These are phyloP conservation scores for Taiozyma sp. DNA, from an alignment of 1,139 yeast species.

Conservation along the genomic window DNA sequence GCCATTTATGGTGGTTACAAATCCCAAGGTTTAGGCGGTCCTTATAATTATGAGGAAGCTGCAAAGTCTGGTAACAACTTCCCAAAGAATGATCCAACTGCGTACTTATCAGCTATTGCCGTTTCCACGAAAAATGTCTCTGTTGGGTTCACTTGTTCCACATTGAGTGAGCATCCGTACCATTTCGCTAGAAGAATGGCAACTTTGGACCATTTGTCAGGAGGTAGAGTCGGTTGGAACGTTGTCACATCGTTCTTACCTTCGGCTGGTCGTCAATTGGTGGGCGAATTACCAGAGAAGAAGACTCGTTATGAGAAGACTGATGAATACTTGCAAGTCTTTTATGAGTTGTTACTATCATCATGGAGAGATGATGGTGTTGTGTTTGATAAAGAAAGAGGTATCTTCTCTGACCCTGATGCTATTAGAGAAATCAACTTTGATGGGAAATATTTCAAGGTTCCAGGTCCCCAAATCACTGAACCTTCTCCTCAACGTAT, in stretches of 20 bases:
- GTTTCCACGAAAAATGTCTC: constrained; percentile 7
- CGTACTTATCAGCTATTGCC: constrained; percentile 20
- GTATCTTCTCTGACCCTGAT: constrained; percentile 33
- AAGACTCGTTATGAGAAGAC: constrained; percentile 35
- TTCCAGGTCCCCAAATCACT: constrained; percentile 36
- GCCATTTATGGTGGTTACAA: constrained; percentile 10
- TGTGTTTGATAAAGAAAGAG: constrained; percentile 30
- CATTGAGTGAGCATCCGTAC: constrained; percentile 34
- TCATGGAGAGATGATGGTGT: constrained; percentile 35
- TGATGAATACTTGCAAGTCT: constrained; percentile 34
- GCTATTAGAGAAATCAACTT: constrained; percentile 34
- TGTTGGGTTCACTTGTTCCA: constrained; percentile 10
- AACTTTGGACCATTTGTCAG: constrained; percentile 35
- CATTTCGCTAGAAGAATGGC: constrained; percentile 36
- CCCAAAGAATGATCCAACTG: constrained; percentile 34
- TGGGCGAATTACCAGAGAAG: constrained; percentile 33
- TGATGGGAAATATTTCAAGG: constrained; percentile 33
- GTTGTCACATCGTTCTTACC: constrained; percentile 34
- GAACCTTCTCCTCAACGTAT: constrained; percentile 38
- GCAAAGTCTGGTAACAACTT: constrained; percentile 27
- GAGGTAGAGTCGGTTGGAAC: constrained; percentile 39
- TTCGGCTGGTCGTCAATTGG: constrained; percentile 32
- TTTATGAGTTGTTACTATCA: constrained; percentile 33
- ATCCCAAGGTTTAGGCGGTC: constrained; percentile 8
- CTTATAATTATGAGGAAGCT: constrained; percentile 8